These are phyloP conservation scores for Erucastrum elatum DNA, from an alignment of 345 rosid species.

Conservation along the genomic window DNA sequence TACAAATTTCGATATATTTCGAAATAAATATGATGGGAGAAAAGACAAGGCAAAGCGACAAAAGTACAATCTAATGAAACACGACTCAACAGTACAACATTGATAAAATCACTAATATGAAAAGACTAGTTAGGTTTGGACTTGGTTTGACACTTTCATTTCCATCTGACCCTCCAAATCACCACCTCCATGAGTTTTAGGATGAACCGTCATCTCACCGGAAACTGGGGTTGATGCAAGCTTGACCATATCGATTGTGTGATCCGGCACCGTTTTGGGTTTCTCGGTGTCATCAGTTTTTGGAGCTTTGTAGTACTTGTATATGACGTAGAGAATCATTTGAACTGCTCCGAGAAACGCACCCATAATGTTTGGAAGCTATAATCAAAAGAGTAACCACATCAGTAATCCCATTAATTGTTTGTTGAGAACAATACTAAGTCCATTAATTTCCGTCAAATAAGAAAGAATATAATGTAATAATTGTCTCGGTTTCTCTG, in stretches of 20 bases:
- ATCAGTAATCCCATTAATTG: slow-evolving; percentile 17
- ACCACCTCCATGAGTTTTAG: slow-evolving; percentile 27
- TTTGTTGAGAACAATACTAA: slow-evolving; percentile 12
- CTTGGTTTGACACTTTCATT: slow-evolving; percentile 14
- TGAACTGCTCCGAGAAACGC: slow-evolving; percentile 53
- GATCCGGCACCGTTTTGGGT: slow-evolving; percentile 33
- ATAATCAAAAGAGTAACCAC: background rate
- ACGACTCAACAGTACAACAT: slow-evolving; percentile 27
- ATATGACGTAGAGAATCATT: slow-evolving; percentile 52
- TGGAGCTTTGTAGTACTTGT: slow-evolving; percentile 40
- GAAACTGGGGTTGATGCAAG: slow-evolving; percentile 10
- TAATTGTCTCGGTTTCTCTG: slow-evolving; percentile 8
- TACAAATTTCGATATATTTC: slow-evolving; percentile 15
- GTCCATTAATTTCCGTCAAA: slow-evolving; percentile 13
- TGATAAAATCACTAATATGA: slow-evolving; percentile 9
- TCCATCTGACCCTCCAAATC: slow-evolving; percentile 31
- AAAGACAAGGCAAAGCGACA: background rate
- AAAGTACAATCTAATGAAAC: slow-evolving; percentile 19
- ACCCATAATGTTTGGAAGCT: slow-evolving; percentile 63
- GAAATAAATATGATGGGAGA: slow-evolving; percentile 1
- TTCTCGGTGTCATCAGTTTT: slow-evolving; percentile 29
- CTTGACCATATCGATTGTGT: slow-evolving; percentile 35
- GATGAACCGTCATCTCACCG: slow-evolving; percentile 12
- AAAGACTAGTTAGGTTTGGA: slow-evolving; percentile 12
- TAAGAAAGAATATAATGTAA: background rate